A percentile compares a stretch with the other conserved stretches of the same genome.
These are phyloP conservation scores for Suillus discolor DNA, from an alignment of 768 basidiomycete species.

Conservation along the genomic window DNA sequence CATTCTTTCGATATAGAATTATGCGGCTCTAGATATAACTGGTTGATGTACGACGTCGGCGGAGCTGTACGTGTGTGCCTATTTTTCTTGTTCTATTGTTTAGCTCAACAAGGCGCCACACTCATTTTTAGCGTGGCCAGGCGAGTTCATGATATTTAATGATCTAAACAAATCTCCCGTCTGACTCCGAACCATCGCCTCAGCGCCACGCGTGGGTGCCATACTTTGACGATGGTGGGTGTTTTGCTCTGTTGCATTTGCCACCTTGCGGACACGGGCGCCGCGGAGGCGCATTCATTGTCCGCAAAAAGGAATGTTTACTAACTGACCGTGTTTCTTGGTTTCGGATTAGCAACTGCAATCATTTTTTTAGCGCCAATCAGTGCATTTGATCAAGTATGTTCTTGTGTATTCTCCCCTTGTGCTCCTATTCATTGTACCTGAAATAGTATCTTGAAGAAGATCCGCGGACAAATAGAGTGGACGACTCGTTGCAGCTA, in stretches of 20 bases:
- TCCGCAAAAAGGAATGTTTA: constrained; percentile 6
- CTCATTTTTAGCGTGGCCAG: constrained; percentile 55
- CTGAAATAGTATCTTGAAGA: constrained; percentile 72
- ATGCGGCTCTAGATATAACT: constrained; percentile 64
- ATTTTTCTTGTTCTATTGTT: constrained; percentile 11
- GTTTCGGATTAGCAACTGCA: constrained; percentile 58
- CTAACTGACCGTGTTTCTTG: constrained; percentile 7
- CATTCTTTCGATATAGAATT: constrained; percentile 71
- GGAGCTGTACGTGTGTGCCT: constrained; percentile 60
- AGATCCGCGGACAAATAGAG: constrained; percentile 75
- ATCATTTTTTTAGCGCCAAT: constrained; percentile 88
- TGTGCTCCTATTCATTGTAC: constrained; percentile 11
- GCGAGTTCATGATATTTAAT: constrained; percentile 36
- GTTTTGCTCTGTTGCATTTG: constrained; percentile 12
- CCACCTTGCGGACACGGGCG: constrained; percentile 5
- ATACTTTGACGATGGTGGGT: constrained; percentile 81
- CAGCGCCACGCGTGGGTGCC: constrained; percentile 83
- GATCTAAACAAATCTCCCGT: constrained; percentile 13
- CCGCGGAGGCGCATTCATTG: background rate
- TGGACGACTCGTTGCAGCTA: constrained; percentile 80
- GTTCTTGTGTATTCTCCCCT: constrained; percentile 15
- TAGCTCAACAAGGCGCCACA: constrained; percentile 1
- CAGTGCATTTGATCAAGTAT: constrained; percentile 84
- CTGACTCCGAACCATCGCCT: constrained; percentile 21
- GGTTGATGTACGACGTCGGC: constrained; percentile 84